Evolutionary conservation across 2,329 filamentous ascomycete species (phyloP), one percentile per base, ranked within the genome.

Genomic region (Penicillium hesseltinei): DNA sequence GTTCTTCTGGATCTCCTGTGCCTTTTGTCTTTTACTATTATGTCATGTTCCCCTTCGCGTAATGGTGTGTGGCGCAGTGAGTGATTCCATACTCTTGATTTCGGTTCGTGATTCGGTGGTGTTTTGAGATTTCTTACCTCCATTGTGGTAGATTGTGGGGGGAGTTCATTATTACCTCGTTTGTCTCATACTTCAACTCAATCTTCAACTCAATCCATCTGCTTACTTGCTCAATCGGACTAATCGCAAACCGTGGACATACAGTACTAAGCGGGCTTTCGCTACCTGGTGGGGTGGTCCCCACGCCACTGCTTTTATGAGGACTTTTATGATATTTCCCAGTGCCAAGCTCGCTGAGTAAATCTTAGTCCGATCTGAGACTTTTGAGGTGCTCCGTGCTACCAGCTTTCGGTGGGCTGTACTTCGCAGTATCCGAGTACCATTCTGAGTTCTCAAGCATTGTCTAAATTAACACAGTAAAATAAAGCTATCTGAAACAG

Each of bases 61-160:
- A 56, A 51, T 45, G 64, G 62, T 63, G 60, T 60, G 61, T 51
- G 63, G 62, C 62, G 62, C 54, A 62, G 60, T 50, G 33, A 21
- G 38, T 60, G 47, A 48, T 55, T 61, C n/a, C 25, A 49, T 33
- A 21, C 7, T 48, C 36, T 45, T 45, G 39, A 39, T 51, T 60
- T 46, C 46, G 44, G 31, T 50, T 45, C 46, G 47, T 55, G 56
- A 51, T 36, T 52, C 25, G 59, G 53, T 43, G 63, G 63, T 61
- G 56, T 65, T 64, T 33, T 57, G 38, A 39, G 35, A 39, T 52
- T 58, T 42, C n/a, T 44, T 36, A 40, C 29, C 10, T 31, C 27
- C 35, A 21, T 50, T 11, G 29, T 33, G 25, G 17, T 46, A 19
- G 19, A 31, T 33, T 43, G 11, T 36, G 43, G 35, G 43, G 49